These are phyloP conservation scores for Stemphylium lycopersici DNA, from an alignment of 2,329 filamentous ascomycete genomes.

Conservation along the genomic window DNA sequence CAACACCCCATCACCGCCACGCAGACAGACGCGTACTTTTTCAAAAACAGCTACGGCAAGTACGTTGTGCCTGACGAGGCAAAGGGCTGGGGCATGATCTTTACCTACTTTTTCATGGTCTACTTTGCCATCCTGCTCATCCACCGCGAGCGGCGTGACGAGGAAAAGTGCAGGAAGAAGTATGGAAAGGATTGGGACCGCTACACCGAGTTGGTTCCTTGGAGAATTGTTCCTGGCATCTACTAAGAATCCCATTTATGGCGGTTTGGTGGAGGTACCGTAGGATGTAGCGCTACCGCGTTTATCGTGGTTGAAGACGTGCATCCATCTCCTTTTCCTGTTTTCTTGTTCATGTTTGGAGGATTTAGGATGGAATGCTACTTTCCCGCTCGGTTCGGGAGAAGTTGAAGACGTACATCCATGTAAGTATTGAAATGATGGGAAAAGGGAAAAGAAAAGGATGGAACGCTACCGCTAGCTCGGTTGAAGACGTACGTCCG, in stretches of 20 bases:
- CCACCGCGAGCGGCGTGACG: conserved; percentile 85
- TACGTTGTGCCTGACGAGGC: conserved; percentile 74
- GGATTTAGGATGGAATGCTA: conserved; percentile 30
- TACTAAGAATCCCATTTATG: conserved; percentile 61
- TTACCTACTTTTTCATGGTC: conserved; percentile 93
- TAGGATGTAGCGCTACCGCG: conserved; percentile 35
- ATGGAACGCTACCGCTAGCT: conserved; percentile 4
- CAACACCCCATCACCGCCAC: conserved; percentile 43
- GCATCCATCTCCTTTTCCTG: not conserved
- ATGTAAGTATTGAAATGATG: too few species aligned
- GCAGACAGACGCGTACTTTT: conserved; percentile 60
- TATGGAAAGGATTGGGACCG: conserved; percentile 91
- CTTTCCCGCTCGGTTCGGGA: not conserved
- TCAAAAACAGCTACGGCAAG: conserved; percentile 62
- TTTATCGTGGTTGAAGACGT: conserved; percentile 6
- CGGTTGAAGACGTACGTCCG: conserved; percentile 36
- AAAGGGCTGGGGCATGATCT: conserved; percentile 80
- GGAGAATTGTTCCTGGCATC: conserved; percentile 81
- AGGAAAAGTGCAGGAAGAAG: conserved; percentile 88
- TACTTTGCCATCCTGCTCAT: conserved; percentile 89
- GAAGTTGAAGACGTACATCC: too few species aligned
- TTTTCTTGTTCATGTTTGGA: not conserved
- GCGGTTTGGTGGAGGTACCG: too few species aligned
- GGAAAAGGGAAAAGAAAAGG: too few species aligned
- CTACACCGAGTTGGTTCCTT: conserved; percentile 83